Evolutionary conservation across 768 basidiomycete genomes (phyloP).

Genomic region (Leccinum rimulosum): DNA sequence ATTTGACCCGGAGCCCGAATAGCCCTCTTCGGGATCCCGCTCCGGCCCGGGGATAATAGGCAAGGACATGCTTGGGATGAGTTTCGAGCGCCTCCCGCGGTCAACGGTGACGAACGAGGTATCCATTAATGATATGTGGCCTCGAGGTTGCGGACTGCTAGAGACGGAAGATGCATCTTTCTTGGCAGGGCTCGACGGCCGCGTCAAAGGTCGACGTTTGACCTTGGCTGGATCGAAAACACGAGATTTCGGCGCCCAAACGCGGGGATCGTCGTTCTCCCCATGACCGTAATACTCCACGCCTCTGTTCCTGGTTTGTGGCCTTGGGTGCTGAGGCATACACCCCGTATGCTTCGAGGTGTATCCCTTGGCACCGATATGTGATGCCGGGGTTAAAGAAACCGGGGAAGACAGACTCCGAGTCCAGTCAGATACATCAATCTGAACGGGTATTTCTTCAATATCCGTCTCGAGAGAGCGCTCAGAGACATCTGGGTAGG

Average conservation of each 20-base stretch:
- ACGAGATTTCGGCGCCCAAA: conserved; percentile 27
- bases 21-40: not conserved
- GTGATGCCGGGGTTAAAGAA: conserved; percentile 2
- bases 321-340: conserved; percentile 6
- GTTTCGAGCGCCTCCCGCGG: conserved; percentile 21
- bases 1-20: not conserved
- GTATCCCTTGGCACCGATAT: conserved; percentile 12
- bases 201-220: conserved; percentile 21
- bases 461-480: not conserved
- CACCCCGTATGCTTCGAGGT: conserved; percentile 3
- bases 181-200: conserved; percentile 26
- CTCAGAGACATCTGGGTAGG: conserved; percentile 7
- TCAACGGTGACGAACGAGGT: conserved; percentile 19
- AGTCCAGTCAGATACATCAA: conserved; percentile 8
- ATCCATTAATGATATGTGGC: not conserved
- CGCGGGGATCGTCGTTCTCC: conserved; percentile 21
- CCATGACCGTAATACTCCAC: conserved; percentile 18
- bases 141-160: not conserved
- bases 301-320: conserved; percentile 12
- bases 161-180: not conserved
- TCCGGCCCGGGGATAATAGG: conserved; percentile 10
- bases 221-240: conserved; percentile 28
- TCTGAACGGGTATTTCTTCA: not conserved
- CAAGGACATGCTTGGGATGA: conserved; percentile 20
- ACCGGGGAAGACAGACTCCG: not conserved